Conservation (phyloP, 1,139 yeast species). For the Debaryomyces psychrophilus region DNA sequence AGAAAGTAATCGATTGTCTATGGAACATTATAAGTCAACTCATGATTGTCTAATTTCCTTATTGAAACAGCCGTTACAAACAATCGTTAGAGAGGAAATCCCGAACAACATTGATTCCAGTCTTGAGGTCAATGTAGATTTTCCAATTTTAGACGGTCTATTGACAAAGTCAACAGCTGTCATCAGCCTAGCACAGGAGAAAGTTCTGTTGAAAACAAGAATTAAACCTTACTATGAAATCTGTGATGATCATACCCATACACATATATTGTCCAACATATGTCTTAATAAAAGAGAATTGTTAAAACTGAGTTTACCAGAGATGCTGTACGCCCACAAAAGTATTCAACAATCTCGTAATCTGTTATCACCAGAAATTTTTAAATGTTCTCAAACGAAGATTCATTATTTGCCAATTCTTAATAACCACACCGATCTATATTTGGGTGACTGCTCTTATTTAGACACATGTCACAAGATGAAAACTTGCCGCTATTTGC, state of each 20-base stretch:
- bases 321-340: conserved; percentile 13
- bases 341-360: conserved; percentile 25
- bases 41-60: conserved; percentile 16
- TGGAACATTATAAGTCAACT: conserved; percentile 11
- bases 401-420: conserved; percentile 68
- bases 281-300: conserved; percentile 26
- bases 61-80: conserved; percentile 23
- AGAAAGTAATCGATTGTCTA: background rate
- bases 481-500: conserved; percentile 78
- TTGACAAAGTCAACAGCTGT: conserved; percentile 34
- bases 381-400: conserved; percentile 48
- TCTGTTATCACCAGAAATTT: conserved; percentile 28
- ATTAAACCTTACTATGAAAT: conserved; percentile 52
- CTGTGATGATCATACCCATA: conserved; percentile 54
- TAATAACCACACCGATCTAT: conserved; percentile 56
- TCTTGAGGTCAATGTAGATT: conserved; percentile 14
- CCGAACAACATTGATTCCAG: conserved; percentile 15
- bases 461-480: conserved; percentile 91
- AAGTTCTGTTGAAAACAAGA: conserved; percentile 39
- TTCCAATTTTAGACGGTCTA: conserved; percentile 17
- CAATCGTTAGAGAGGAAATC: conserved; percentile 16
- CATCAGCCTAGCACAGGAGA: conserved; percentile 42
- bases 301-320: conserved; percentile 24
- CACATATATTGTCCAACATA: conserved; percentile 33
- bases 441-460: conserved; percentile 91